phyloP scores from a whole-genome alignment of 78 protist species.

The Dictyostelium citrinum region DNA sequence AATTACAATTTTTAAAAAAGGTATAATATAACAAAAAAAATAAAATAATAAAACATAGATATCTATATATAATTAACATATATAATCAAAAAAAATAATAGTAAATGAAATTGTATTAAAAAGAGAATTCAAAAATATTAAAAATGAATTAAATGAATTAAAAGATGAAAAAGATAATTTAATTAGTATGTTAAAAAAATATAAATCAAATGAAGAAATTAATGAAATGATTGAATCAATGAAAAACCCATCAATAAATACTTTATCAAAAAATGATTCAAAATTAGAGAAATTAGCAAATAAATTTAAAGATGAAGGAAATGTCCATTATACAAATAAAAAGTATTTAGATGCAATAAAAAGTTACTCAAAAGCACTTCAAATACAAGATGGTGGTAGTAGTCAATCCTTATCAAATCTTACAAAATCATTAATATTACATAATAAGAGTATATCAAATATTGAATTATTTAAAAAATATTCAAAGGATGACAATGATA shows the following conservation, averaged over 20 bases:
- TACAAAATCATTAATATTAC: background rate
- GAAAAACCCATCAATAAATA: too few species aligned
- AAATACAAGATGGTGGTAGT: background rate
- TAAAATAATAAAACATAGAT: too few species aligned
- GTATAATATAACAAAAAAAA: background rate
- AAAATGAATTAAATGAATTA: background rate
- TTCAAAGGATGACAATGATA: background rate
- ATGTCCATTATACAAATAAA: background rate
- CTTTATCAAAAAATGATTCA: background rate
- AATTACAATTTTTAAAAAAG: background rate
- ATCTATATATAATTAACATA: too few species aligned
- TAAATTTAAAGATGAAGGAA: background rate
- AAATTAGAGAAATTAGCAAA: background rate
- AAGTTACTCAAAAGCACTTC: background rate
- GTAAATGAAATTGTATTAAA: background rate
- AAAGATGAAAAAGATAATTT: background rate
- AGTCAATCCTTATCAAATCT: background rate
- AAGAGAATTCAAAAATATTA: background rate
- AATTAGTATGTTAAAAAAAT: too few species aligned
- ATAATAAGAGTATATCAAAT: background rate
- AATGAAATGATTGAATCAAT: background rate
- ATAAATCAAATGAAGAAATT: background rate
- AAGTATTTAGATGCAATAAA: background rate
- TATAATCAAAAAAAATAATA: too few species aligned
- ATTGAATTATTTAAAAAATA: background rate